These are phyloP conservation scores for Acorus gramineus DNA, from an alignment of 106 monocot genomes.

Conservation along the genomic window DNA sequence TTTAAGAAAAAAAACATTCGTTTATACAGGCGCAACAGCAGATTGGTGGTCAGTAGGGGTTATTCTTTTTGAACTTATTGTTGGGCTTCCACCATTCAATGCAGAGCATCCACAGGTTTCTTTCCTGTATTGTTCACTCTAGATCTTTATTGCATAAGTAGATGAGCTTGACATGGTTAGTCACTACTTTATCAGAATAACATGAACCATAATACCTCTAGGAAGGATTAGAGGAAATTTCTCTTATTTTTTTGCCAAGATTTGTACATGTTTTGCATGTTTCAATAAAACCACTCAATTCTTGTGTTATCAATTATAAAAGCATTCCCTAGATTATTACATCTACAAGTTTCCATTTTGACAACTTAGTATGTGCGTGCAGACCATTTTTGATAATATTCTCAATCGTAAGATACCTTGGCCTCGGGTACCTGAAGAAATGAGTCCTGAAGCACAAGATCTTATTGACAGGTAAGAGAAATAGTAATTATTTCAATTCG, in stretches of 20 bases:
- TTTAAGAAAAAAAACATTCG: background rate
- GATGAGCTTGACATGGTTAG: background rate
- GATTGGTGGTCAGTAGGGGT: slow-evolving; percentile 99
- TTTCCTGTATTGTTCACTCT: background rate
- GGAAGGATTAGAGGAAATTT: too few relatives aligned
- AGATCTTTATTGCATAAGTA: background rate
- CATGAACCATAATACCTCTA: too few relatives aligned
- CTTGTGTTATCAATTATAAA: background rate
- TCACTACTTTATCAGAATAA: background rate
- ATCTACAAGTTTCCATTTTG: background rate
- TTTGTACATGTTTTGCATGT: too few relatives aligned
- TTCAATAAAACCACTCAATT: too few relatives aligned
- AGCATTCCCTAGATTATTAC: background rate
- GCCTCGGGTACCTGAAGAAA: slow-evolving; percentile 86
- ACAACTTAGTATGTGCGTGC: slow-evolving; percentile 7
- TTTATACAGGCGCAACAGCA: slow-evolving; percentile 70
- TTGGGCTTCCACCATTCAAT: slow-evolving; percentile 98
- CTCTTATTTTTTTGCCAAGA: too few relatives aligned
- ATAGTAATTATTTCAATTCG: background rate
- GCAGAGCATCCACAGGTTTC: slow-evolving; percentile 95
- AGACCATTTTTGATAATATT: slow-evolving; percentile 99
- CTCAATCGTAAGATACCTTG: slow-evolving; percentile 95
- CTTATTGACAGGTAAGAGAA: slow-evolving; percentile 81
- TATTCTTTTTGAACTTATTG: slow-evolving; percentile 97
- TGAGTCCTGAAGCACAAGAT: slow-evolving; percentile 82